Evolutionary conservation across 2,329 filamentous ascomycete genomes (phyloP), one percentile per base, ranked within the genome.

Genomic region (Anthostomella pinea): DNA sequence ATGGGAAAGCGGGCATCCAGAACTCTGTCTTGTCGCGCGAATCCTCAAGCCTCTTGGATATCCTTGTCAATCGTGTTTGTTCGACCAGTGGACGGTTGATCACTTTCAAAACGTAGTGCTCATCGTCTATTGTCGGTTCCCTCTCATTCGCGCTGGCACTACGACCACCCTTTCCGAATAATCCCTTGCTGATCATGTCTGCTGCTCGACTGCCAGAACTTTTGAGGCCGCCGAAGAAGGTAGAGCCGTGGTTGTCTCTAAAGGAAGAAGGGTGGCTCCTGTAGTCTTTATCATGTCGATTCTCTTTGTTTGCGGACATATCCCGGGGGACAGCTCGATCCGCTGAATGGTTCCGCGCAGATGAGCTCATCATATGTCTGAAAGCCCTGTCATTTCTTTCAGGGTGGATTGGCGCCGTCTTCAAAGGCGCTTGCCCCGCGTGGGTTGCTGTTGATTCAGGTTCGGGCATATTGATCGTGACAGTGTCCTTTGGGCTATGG

Each of bases 1-100:
- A 96, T 1, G 91, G 90, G 40, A 97, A 83, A 6, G 89, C 87
- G 9, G 91, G 91, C 90, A 97, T 95, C 91, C 91, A 97, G 58
- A 94, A 97, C 57, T 96, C 91, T 1, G 91, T 97, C 71, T 96
- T 96, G 58, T 97, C 91, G 45, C 83, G 79, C 8, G 90, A 95
- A 43, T 86, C 80, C 56, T 94, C 87, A 27, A 97, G 69, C 19
- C 85, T 80, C 64, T 91, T 94, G 6, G 89, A 94, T 58, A 97
- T 96, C 46, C 91, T 79, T 0, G 91, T 96, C 46, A 82, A 72
- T n/a, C 91, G 81, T 6, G 90, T 90, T 65, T 97, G 91, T 59
- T 95, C 85, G 17, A 95, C 75, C 19, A 97, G 69, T 2, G 89
- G 88, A 32, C 86, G 70, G 54, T 93, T 95, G 59, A 97, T 87